These are phyloP conservation scores for Pleurozium schreberi DNA, from an alignment of 225 moss, liverwort and hornwort species.

Conservation along the genomic window DNA sequence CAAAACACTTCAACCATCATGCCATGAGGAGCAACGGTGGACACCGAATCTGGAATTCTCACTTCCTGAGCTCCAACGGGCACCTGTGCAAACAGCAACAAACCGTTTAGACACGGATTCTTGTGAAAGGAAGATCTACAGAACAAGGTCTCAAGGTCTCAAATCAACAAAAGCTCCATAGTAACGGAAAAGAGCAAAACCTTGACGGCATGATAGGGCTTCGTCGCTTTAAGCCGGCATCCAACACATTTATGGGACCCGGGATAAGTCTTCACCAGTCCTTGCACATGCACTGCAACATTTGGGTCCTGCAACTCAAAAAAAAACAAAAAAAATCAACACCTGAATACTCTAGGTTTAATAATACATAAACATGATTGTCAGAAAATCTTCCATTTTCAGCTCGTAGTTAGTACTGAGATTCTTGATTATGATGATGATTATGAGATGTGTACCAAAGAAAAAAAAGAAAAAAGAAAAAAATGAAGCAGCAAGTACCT, in stretches of 20 bases:
- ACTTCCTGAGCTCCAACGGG: conserved; percentile 75
- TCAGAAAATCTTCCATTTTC: neutral
- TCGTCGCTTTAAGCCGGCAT: conserved; percentile 45
- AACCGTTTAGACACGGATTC: neutral
- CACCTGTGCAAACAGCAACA: conserved; percentile 34
- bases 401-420: neutral
- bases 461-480: too few relatives aligned
- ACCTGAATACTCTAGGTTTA: neutral
- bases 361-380: too few relatives aligned
- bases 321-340: neutral
- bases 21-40: conserved; percentile 50
- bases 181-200: conserved; percentile 7
- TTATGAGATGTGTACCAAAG: neutral
- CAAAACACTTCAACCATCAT: conserved; percentile 95
- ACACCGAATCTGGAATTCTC: conserved; percentile 57
- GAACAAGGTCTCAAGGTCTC: neutral
- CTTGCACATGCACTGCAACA: conserved; percentile 79
- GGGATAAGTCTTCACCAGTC: conserved; percentile 84
- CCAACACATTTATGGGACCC: conserved; percentile 50
- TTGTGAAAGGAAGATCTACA: neutral
- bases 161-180: neutral
- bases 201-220: conserved; percentile 83
- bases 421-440: neutral
- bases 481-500: neutral
- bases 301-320: conserved; percentile 43